phyloP scores from a whole-genome alignment of 306 rosid species.

The Leucaena leucocephala region DNA sequence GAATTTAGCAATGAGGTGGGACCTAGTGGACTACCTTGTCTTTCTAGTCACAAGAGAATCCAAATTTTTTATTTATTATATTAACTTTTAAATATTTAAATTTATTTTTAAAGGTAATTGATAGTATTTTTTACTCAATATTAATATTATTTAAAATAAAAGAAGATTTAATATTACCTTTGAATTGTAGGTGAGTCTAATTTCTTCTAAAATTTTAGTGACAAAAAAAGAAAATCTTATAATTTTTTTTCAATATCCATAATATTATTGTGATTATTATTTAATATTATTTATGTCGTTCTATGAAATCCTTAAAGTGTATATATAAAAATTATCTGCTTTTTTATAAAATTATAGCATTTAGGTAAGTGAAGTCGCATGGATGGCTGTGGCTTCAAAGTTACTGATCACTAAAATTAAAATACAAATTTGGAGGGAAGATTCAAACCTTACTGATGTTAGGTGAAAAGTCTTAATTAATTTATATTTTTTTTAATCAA shows the following conservation, averaged over 20 bases:
- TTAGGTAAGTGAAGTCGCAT: background rate
- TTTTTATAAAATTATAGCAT: background rate
- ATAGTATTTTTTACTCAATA: no score
- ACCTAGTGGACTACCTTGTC: no score
- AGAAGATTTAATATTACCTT: no score
- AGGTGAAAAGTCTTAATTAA: background rate
- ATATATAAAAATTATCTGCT: background rate
- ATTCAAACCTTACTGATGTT: background rate
- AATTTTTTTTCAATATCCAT: background rate
- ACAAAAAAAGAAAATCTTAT: no score
- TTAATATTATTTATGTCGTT: background rate
- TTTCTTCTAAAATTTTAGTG: no score
- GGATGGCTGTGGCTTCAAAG: background rate
- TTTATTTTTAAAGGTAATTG: no score
- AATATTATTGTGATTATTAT: background rate
- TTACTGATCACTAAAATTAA: background rate
- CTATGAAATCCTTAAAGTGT: background rate
- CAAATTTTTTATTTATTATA: no score
- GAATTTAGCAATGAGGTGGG: no score
- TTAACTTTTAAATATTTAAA: no score
- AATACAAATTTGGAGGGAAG: background rate
- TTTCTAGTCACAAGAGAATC: background rate
- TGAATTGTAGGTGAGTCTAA: no score
- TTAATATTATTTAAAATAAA: no score
- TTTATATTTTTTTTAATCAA: background rate